Conservation (phyloP, 2,329 filamentous ascomycete species). For the Blastomyces parvus region DNA sequence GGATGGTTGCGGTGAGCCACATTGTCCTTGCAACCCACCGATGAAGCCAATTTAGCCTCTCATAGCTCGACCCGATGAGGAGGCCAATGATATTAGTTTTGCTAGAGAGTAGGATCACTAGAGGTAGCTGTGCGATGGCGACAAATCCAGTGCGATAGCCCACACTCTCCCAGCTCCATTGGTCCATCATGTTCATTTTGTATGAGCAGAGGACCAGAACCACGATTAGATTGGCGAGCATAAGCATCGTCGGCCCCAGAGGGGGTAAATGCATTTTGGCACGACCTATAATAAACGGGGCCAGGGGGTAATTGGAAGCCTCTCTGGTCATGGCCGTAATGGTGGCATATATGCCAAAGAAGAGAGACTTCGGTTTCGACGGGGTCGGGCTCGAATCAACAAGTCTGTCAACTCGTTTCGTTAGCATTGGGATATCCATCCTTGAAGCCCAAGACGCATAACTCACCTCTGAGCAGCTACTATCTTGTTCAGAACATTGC, state of each 20-base stretch:
- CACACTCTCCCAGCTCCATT: conserved; percentile 46
- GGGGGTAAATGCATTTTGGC: conserved; percentile 31
- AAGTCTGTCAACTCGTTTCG: conserved; percentile 31
- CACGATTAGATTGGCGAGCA: conserved; percentile 39
- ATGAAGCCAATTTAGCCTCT: conserved; percentile 45
- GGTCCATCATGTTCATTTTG: conserved; percentile 42
- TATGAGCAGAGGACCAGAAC: conserved; percentile 50
- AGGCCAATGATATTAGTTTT: conserved; percentile 47
- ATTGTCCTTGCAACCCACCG: conserved; percentile 44
- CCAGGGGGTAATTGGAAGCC: conserved; percentile 39
- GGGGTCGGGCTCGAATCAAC: conserved; percentile 36
- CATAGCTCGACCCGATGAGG: conserved; percentile 41
- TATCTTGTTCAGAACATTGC: conserved; percentile 39
- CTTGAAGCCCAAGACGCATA: background rate
- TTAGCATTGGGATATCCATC: background rate
- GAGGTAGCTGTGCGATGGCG: conserved; percentile 44
- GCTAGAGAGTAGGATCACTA: conserved; percentile 48
- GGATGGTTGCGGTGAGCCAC: conserved; percentile 45
- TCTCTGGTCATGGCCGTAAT: conserved; percentile 47
- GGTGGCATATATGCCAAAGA: conserved; percentile 43
- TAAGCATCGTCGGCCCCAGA: conserved; percentile 29
- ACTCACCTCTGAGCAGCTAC: conserved; percentile 43
- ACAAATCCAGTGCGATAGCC: conserved; percentile 49
- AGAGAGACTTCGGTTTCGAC: conserved; percentile 45
- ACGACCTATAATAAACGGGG: conserved; percentile 26